Conservation (phyloP, 768 basidiomycete genomes). For the Phanerochaete sordida region DNA sequence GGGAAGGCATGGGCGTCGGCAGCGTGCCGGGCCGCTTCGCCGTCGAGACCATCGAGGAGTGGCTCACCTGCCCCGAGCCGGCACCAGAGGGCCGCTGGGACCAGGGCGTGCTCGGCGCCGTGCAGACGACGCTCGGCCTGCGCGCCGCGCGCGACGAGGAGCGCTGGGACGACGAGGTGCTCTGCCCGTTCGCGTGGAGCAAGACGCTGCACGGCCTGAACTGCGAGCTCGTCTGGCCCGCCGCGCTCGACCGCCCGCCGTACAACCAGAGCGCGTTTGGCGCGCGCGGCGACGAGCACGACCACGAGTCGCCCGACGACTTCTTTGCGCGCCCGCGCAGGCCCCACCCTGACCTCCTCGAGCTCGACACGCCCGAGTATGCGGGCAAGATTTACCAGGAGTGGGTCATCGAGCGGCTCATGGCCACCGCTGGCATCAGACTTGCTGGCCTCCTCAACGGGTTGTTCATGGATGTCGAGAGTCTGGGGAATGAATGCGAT, state of each 20-base stretch:
- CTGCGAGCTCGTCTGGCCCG: constrained; percentile 81
- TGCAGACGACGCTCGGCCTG: constrained; percentile 16
- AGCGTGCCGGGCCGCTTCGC: constrained; percentile 39
- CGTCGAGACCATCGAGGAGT: constrained; percentile 45
- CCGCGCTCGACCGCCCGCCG: constrained; percentile 53
- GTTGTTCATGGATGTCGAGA: constrained; percentile 47
- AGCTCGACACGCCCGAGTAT: constrained; percentile 83
- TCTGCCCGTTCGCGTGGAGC: constrained; percentile 83
- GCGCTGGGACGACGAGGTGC: constrained; percentile 45
- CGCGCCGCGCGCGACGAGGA: constrained; percentile 20
- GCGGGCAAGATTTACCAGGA: constrained; percentile 60
- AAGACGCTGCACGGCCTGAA: constrained; percentile 70
- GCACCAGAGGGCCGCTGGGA: neutral
- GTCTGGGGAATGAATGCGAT: neutral
- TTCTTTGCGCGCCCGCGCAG: constrained; percentile 7
- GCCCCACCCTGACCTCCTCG: constrained; percentile 41
- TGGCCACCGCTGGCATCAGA: constrained; percentile 81
- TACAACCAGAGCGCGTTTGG: constrained; percentile 22
- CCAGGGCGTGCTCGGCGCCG: neutral
- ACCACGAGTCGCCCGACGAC: constrained; percentile 10
- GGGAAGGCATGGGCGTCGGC: constrained; percentile 73
- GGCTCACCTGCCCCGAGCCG: constrained; percentile 64
- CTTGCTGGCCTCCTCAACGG: constrained; percentile 82
- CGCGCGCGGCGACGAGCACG: constrained; percentile 12
- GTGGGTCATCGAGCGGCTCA: constrained; percentile 75